Evolutionary conservation across 202 grass and related monocot species (phyloP).

Genomic region (Panicum hallii): DNA sequence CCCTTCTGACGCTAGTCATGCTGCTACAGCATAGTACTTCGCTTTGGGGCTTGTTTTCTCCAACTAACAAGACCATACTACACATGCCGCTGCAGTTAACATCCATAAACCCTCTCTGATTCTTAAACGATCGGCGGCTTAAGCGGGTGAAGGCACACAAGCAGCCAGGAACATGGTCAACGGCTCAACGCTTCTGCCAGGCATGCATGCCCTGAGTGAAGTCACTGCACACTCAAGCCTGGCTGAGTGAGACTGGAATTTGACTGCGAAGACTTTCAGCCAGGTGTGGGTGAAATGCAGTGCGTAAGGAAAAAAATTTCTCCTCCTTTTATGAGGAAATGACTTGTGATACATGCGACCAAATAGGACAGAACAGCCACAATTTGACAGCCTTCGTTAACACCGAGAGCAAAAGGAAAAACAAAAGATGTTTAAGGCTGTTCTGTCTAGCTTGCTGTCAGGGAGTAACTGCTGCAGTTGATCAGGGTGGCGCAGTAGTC

Average conservation of each 20-base stretch:
- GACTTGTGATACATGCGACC: neutral
- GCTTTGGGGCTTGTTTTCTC: slow-evolving; percentile 2
- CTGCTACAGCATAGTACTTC: neutral
- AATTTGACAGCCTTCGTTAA: slow-evolving; percentile 26
- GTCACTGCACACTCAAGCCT: neutral
- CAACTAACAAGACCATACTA: slow-evolving; percentile 14
- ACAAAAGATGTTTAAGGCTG: neutral
- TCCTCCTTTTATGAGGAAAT: neutral
- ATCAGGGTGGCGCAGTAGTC: neutral
- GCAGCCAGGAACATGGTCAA: neutral
- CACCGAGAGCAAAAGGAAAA: neutral
- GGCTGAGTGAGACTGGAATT: neutral
- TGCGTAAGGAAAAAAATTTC: neutral
- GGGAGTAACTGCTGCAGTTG: neutral
- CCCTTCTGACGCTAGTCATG: neutral
- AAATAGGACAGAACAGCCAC: neutral
- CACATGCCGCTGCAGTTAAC: slow-evolving; percentile 6
- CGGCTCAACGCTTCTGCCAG: too few relatives aligned
- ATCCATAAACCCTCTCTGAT: neutral
- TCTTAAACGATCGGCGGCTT: neutral
- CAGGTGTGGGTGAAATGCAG: neutral
- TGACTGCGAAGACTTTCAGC: slow-evolving; percentile 4
- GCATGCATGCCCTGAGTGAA: too few relatives aligned
- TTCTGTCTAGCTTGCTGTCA: neutral
- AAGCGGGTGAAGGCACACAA: neutral